Evolutionary conservation across 352 stramenopile genomes (phyloP), one percentile per base, ranked within the genome.

Genomic region (Thalassiosira livingstoniorum): DNA sequence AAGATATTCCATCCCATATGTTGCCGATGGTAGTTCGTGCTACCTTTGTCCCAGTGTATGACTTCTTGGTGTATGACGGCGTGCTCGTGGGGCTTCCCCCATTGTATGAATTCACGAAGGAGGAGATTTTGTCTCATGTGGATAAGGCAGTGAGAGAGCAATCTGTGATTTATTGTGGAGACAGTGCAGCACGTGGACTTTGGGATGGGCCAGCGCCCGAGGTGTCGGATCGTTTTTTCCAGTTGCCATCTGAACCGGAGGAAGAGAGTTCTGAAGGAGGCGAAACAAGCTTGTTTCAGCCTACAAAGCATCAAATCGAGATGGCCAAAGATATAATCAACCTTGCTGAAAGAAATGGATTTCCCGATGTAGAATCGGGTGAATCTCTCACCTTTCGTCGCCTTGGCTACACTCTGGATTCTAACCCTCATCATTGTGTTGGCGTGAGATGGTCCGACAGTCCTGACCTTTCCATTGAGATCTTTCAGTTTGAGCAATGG

Each of bases 31-130:
- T 78, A 34, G 58, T 57, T 31, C 54, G 58, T 29, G 62, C 58
- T n/a, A 78, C 70, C n/a, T 78, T 78, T 23, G 42, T 78, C 23
- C 70, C 70, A 11, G 15, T 78, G 29, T 78, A 78, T 53, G 54
- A 78, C 47, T 61, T 78, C 13, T 32, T 78, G 13, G 70, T 78
- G 5, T 78, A 78, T 70, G 70, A 78, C 62, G 70, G 61, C 2
- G 43, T 78, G 11, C 69, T 70, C 57, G 53, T 78, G 70, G 37
- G n/a, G 15, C 15, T n/a, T 31, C 10, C n/a, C 23, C 55, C 15
- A 0, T 64, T 54, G 10, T 70, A 39, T 11, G 37, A 42, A 57
- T 43, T 29, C 2, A 7, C 58, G 2, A 78, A 78, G 70, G 29
- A 57, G 4, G 53, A 23, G 23, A 78, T 78, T 61, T 21, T 70